A percentile compares a stretch with the other conserved stretches of the same genome.
Evolutionary conservation across 2,329 filamentous ascomycete genomes (phyloP).

Genomic region (Microcyclosporella mali): DNA sequence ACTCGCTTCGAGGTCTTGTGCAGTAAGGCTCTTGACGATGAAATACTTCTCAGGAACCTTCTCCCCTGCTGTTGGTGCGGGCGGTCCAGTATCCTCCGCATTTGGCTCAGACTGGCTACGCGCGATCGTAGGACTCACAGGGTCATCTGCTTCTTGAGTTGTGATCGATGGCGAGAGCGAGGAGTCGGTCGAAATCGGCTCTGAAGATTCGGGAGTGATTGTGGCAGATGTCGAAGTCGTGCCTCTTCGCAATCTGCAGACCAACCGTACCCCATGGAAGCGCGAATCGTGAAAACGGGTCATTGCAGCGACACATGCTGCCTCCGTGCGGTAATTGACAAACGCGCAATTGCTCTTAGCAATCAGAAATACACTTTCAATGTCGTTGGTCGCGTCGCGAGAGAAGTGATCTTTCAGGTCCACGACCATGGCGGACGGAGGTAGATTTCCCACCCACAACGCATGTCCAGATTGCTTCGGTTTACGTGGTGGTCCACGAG

Average conservation of each 20-base stretch:
- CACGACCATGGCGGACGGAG: slow-evolving; percentile 73
- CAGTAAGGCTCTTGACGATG: slow-evolving; percentile 84
- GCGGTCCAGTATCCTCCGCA: slow-evolving; percentile 5
- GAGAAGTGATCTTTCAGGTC: slow-evolving; percentile 89
- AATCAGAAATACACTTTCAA: slow-evolving; percentile 88
- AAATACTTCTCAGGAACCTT: slow-evolving; percentile 71
- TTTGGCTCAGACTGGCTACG: slow-evolving; percentile 14
- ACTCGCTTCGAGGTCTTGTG: slow-evolving; percentile 84
- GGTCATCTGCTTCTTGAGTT: slow-evolving; percentile 3
- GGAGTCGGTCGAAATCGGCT: slow-evolving; percentile 15
- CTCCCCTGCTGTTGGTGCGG: slow-evolving; percentile 6
- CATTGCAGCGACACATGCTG: slow-evolving; percentile 68
- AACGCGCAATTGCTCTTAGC: slow-evolving; percentile 97
- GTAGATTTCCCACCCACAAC: slow-evolving; percentile 92
- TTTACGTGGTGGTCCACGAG: slow-evolving; percentile 60
- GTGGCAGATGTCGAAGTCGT: slow-evolving; percentile 17
- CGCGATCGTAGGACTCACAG: slow-evolving; percentile 19
- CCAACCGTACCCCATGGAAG: slow-evolving; percentile 77
- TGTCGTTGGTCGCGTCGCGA: slow-evolving; percentile 62
- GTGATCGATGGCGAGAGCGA: slow-evolving; percentile 4
- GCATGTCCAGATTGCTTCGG: slow-evolving; percentile 72
- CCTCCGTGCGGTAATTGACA: slow-evolving; percentile 84
- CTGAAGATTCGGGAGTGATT: slow-evolving; percentile 10
- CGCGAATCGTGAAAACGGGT: slow-evolving; percentile 82
- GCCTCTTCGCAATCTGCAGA: slow-evolving; percentile 67